Base-by-base conservation (phyloP, 768 basidiomycete species). In the Glaciozyma antarctica region DNA sequence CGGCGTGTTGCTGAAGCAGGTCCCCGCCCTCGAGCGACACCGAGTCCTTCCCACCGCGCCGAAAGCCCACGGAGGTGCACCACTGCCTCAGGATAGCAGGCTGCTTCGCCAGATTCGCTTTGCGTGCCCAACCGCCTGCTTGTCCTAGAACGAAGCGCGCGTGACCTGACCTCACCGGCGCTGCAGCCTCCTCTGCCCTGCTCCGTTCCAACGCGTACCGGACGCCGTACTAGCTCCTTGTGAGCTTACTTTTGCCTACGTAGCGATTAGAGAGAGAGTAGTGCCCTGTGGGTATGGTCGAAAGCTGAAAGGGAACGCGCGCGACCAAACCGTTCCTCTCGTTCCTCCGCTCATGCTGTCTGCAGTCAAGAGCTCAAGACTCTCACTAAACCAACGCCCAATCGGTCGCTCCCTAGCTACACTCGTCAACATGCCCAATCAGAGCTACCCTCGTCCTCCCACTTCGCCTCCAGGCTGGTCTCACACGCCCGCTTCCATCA, bases 401-500 rank as follows among this genome's bases (percentile, higher is more conserved):
- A 24, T 24, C 24, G 26, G 34, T 9, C n/a, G 55, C 24, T 17
- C 24, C 28, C 51, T 28, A 13, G 51, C 51, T 28, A 52, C 51
- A 21, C 51, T 16, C 26, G 30, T 52, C 1, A 17, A 28, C 24
- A 24, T 52, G 12, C 15, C 26, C 51, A 16, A 26, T 13, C 24
- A 26, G 26, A 52, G 12, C 51, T 65, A 66, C 52, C 60, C 62
- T 3, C 26, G 22, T 1, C 59, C 69, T 1, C 69, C 65, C 1
- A 57, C 63, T 16, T 54, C 5, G 16, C 70, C 70, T 0, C 70
- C 70, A 0, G 7, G 17, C 1, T 71, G 70, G 70, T 26, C 55
- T 17, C 47, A n/a, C 56, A 59, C 66, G 22, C 19, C 61, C 1
- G 5, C 17, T 2, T 16, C 19, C n/a, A 61, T 68, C 62, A 28